Evolutionary conservation across 164 flowering plant species (phyloP), one percentile per base, ranked within the genome.

Genomic region (Berberis vulgaris): DNA sequence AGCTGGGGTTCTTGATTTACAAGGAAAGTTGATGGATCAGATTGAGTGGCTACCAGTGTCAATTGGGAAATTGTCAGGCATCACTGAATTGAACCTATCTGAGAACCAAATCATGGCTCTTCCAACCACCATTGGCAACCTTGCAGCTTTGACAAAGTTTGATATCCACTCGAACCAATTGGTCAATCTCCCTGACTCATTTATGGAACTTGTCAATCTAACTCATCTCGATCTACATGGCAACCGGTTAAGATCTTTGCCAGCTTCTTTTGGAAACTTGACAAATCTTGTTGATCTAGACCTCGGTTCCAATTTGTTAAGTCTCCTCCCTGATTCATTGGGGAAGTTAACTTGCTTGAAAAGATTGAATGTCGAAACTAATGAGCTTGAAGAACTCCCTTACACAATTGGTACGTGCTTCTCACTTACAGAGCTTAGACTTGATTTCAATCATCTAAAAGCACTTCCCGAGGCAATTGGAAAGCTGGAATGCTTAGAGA

Each of bases 401-500:
- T 80, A 79, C 61, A 79, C 87, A 8, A 84, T 87, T 55, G 90
- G 90, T 46, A 80, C 78, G 12, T 87, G 94, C 68, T 59, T 76
- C n/a, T 81, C 87, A 0, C 83, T 87, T 58, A 60, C 68, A 47
- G 88, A 81, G 79, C 73, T 87, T 69, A 74, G 77, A 72, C 65
- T 82, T 26, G 86, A 82, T 64, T 87, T 83, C 66, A 87, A 87
- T 74, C 70, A 71, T 68, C 77, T 87, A 11, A 82, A 57, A 72
- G 86, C 82, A 40, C 83, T 87, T 62, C 94, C 94, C 1, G 94
- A 87, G 72, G 83, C 86, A 53, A 57, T 87, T 63, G 94, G 94
- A 57, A 85, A 84, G 69, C 82, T 87, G 0, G 80, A 76, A 45
- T 49, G 61, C 72, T 71, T 87, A 70, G 84, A 87, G 78, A 74